Evolutionary conservation across 2,329 filamentous ascomycete species (phyloP).

Genomic region (Ophiocordyceps camponoti-rufipedis): DNA sequence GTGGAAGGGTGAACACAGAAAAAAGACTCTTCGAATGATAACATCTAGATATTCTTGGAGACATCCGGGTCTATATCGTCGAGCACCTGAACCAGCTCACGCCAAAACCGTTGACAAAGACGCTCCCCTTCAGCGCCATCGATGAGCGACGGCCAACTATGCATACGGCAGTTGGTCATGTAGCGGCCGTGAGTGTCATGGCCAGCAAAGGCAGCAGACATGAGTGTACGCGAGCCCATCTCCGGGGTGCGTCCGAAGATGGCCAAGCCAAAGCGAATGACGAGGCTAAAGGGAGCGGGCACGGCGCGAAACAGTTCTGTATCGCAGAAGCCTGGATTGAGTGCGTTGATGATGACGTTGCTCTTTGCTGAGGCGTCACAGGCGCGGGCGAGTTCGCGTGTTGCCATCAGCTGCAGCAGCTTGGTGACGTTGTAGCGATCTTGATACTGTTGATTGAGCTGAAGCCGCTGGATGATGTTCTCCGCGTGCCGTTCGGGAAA

Average conservation of each 20-base stretch:
- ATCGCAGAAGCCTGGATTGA: conserved; percentile 22
- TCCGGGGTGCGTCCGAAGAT: conserved; percentile 18
- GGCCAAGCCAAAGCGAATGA: conserved; percentile 4
- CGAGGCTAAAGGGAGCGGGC: conserved; percentile 10
- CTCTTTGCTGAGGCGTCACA: conserved; percentile 12
- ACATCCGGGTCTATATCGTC: conserved; percentile 23
- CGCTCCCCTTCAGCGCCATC: conserved; percentile 16
- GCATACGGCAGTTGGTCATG: conserved; percentile 15
- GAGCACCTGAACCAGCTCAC: conserved; percentile 22
- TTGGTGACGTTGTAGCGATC: conserved; percentile 14
- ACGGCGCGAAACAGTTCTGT: conserved; percentile 19
- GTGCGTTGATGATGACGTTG: conserved; percentile 17
- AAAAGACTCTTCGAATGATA: too few species aligned
- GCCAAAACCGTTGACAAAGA: conserved; percentile 19
- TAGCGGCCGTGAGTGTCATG: conserved; percentile 22
- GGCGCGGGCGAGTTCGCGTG: conserved; percentile 15
- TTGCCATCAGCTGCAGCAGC: conserved; percentile 12
- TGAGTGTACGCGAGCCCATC: conserved; percentile 19
- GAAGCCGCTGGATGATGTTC: conserved; percentile 15
- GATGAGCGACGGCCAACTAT: conserved; percentile 8
- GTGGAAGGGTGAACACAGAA: too few species aligned
- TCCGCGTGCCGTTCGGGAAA: conserved; percentile 15
- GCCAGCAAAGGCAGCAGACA: conserved; percentile 17
- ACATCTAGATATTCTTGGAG: conserved; percentile 11
- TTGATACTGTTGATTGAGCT: conserved; percentile 5